These are phyloP conservation scores for Kodamaea ohmeri DNA, from an alignment of 1,139 yeast species.

Conservation along the genomic window DNA sequence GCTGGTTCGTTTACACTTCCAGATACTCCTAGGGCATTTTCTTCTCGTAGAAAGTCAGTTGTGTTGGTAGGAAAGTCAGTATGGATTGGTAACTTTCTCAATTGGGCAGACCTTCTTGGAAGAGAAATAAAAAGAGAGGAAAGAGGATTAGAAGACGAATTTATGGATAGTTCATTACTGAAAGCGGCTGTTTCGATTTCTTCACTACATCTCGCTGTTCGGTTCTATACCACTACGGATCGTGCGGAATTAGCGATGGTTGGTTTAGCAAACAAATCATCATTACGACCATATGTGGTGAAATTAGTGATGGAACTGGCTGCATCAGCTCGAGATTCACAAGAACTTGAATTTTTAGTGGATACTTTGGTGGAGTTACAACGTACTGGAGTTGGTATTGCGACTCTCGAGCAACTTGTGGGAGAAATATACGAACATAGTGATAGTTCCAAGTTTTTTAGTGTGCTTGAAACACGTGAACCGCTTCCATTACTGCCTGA, in stretches of 20 bases:
- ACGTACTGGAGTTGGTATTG: not conserved
- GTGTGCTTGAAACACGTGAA: constrained; percentile 48
- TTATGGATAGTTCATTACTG: too few relatives aligned
- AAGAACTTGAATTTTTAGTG: constrained; percentile 21
- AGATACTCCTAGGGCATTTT: constrained; percentile 11
- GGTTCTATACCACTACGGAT: constrained; percentile 46
- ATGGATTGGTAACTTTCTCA: constrained; percentile 55
- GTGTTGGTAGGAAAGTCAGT: constrained; percentile 32
- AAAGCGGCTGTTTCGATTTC: too few relatives aligned
- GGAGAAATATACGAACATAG: constrained; percentile 54
- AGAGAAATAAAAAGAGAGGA: too few relatives aligned
- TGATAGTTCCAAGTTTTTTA: constrained; percentile 42
- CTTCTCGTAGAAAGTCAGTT: constrained; percentile 28
- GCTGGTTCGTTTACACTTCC: not conserved
- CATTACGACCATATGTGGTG: constrained; percentile 52
- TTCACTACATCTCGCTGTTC: too few relatives aligned
- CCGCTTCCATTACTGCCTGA: constrained; percentile 54
- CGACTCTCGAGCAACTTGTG: constrained; percentile 35
- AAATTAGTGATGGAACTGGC: constrained; percentile 55
- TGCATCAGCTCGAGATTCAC: constrained; percentile 28
- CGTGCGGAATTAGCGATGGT: constrained; percentile 44
- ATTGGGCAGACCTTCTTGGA: constrained; percentile 79
- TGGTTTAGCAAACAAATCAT: constrained; percentile 43
- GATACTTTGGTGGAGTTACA: constrained; percentile 23
- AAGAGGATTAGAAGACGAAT: too few relatives aligned